Evolutionary conservation across 768 basidiomycete species (phyloP), one percentile per base, ranked within the genome.

Genomic region (Hemileccinum rubropunctum): DNA sequence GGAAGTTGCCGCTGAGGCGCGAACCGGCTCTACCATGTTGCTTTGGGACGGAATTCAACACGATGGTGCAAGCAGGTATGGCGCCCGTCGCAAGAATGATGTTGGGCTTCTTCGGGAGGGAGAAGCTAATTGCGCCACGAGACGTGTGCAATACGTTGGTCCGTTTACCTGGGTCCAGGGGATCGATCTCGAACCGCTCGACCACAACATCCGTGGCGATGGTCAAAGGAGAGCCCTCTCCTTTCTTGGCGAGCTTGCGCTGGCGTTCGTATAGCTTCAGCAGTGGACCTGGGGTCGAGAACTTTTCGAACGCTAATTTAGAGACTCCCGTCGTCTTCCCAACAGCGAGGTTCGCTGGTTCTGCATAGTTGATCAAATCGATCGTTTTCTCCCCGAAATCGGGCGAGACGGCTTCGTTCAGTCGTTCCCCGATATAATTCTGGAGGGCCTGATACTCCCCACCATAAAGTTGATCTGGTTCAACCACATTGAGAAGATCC

Each of bases 21-120:
- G 45, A 46, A 14, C 58, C 58, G 4, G 58, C 58, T 11, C 58
- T 55, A 3, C n/a, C 32, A 5, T 36, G 32, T 17, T 58, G 54
- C 20, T 49, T 45, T 14, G 27, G 7, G 14, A 60, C 37, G 5
- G 55, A 61, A 41, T 60, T 60, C 20, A 53, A 43, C 12, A 61
- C 45, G 13, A 60, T 44, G 21, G 59, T 60, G 20, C 51, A 53
- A 36, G 54, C 51, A 14, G 58, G 58, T 11, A 59, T 56, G 37
- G 58, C 38, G 2, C 59, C 58, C 1, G 58, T 51, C 28, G 59
- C 59, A 15, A 60, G 58, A 17, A 59, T 59, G 47, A 59, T 42
- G 34, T 59, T 59, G 13, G 58, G 46, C 7, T 47, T 51, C 21
- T 39, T 37, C 34, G 6, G 3, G 28, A 47, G 39, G 6, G 58